Evolutionary conservation across 2,329 filamentous ascomycete genomes (phyloP), one percentile per base, ranked within the genome.

Genomic region (Cytospora mali): DNA sequence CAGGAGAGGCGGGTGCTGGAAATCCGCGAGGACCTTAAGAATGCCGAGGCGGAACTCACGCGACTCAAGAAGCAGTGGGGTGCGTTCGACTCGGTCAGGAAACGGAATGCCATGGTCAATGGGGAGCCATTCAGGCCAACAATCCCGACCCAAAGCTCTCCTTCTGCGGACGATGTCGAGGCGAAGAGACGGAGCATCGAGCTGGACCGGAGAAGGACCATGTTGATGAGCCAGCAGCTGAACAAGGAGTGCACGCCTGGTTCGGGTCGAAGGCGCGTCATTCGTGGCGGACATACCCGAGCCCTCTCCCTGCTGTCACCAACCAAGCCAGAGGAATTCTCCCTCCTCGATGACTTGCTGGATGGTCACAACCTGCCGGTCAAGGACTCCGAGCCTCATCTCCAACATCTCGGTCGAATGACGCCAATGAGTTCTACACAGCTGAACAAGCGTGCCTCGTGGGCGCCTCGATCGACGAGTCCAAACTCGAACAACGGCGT

Each of bases 1-100:
- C 93, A 98, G 77, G 95, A 99, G 78, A 85, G 95, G 62, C 88
- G 87, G 68, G 94, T 99, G 1, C 79, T 99, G 62, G 95, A 98
- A 76, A 80, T 99, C 58, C 90, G 88, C 64, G 95, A 99, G 74
- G 94, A 98, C 75, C 80, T 99, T n/a, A 79, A 81, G 27, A 88
- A 88, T 64, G 94, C 95, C 6, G 94, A 99, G 73, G 77, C 80
- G 14, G 90, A 96, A 53, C 80, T 99, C 48, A 80, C 81, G 53
- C 84, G 80, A 49, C 80, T 99, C 66, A 98, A 97, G 80, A 89
- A 85, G 70, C 89, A 93, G 75, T 98, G 92, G 89, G 85, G 91
- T 1, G 77, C 81, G 16, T 87, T 93, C 65, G 93, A 97, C 73
- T 87, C 86, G 53, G 84, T 86, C 64, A 92, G 87, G 76, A 94